Conservation (phyloP, 192 early-diverging fungal genomes). For the Chytriomyces sp. region DNA sequence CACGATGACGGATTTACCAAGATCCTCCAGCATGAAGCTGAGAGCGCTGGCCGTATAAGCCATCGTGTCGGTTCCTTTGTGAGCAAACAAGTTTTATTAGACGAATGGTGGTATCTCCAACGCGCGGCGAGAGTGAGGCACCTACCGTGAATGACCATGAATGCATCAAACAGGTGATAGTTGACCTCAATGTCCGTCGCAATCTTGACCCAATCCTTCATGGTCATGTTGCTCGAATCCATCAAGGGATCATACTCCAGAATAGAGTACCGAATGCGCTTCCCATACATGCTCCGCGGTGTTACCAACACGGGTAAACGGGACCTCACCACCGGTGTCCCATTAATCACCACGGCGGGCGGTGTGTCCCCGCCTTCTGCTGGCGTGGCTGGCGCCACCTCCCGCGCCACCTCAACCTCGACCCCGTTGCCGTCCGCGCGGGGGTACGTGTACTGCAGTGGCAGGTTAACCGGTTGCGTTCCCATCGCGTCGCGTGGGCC, state of each 20-base stretch:
- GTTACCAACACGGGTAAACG: constrained; percentile 74
- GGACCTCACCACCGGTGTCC: constrained; percentile 40
- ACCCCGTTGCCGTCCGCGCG: neutral
- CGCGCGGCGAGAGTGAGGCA: too few species aligned
- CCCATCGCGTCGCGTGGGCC: constrained; percentile 14
- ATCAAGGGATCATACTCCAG: constrained; percentile 93
- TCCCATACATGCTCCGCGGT: constrained; percentile 84
- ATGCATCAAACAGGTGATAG: constrained; percentile 91
- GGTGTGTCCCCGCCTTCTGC: neutral
- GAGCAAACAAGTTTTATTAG: neutral
- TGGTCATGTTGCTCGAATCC: constrained; percentile 92
- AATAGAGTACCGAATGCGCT: constrained; percentile 91
- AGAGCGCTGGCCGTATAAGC: constrained; percentile 62
- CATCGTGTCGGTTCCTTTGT: constrained; percentile 45
- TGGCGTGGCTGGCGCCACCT: neutral
- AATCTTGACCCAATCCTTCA: constrained; percentile 91
- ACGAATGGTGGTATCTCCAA: constrained; percentile 47
- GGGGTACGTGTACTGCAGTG: constrained; percentile 32
- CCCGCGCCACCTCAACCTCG: neutral
- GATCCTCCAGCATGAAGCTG: constrained; percentile 94
- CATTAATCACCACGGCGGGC: constrained; percentile 42
- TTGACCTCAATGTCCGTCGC: constrained; percentile 94
- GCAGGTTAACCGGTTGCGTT: constrained; percentile 46
- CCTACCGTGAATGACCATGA: constrained; percentile 85
- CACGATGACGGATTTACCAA: constrained; percentile 97